These are phyloP conservation scores for Camellia japonica DNA, from an alignment of 148 eudicot species.

Conservation along the genomic window DNA sequence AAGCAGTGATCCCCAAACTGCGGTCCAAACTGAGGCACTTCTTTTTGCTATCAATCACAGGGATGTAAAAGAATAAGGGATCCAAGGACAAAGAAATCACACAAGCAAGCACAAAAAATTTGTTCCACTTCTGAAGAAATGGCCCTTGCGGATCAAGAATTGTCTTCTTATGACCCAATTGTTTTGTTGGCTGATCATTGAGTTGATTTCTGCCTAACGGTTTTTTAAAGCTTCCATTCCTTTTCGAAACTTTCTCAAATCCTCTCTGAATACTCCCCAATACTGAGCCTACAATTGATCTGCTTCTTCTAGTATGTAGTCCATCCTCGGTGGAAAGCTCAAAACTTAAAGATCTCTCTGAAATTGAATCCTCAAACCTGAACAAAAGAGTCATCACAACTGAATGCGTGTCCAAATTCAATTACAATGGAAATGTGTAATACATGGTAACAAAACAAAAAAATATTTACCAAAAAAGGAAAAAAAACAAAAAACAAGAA, in stretches of 20 bases:
- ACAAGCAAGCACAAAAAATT: constrained; percentile 55
- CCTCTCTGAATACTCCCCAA: constrained; percentile 13
- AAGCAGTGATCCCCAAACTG: constrained; percentile 43
- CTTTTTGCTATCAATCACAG: constrained; percentile 32
- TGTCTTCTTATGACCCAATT: constrained; percentile 17
- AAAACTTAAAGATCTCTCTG: constrained; percentile 11
- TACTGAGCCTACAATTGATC: constrained; percentile 4
- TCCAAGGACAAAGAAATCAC: constrained; percentile 63
- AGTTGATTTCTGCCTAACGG: constrained; percentile 23
- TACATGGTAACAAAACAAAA: not conserved
- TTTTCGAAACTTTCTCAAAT: constrained; percentile 27
- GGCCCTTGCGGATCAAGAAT: constrained; percentile 63
- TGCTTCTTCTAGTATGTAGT: constrained; percentile 4
- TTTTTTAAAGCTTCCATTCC: constrained; percentile 31
- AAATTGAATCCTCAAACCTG: constrained; percentile 30
- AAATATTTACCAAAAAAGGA: not conserved
- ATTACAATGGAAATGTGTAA: not conserved
- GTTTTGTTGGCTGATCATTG: constrained; percentile 24
- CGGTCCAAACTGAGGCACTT: constrained; percentile 51
- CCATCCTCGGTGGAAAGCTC: constrained; percentile 17
- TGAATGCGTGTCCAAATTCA: not conserved
- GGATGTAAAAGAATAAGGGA: constrained; percentile 70
- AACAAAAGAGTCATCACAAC: not conserved
- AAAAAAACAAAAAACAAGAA: not conserved
- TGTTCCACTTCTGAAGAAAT: constrained; percentile 68